Conservation (phyloP, 2,329 filamentous ascomycete genomes). For the Teratosphaeria gauchensis region DNA sequence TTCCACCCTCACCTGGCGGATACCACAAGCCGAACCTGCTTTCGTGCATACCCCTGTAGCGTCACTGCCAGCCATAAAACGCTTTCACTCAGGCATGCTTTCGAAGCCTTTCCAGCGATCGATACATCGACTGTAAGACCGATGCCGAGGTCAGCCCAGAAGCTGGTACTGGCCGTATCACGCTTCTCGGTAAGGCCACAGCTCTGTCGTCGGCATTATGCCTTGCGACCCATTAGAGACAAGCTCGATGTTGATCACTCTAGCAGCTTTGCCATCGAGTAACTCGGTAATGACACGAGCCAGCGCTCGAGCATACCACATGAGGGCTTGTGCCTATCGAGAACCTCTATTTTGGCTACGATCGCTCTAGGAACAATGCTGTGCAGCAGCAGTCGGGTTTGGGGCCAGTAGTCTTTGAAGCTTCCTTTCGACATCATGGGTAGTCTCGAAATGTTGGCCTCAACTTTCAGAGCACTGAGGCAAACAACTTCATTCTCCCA, state of each 20-base stretch:
- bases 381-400: slow-evolving; percentile 63
- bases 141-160: too few species aligned
- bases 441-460: slow-evolving; percentile 13
- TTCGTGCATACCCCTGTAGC: too few species aligned
- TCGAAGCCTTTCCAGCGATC: too few species aligned
- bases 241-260: slow-evolving; percentile 51
- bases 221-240: too few species aligned
- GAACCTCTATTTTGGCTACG: slow-evolving; percentile 54
- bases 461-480: slow-evolving; percentile 14
- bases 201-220: too few species aligned
- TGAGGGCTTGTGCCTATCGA: slow-evolving; percentile 55
- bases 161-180: too few species aligned
- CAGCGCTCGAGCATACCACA: slow-evolving; percentile 69
- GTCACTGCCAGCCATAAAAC: too few species aligned
- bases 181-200: too few species aligned
- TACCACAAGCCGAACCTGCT: too few species aligned
- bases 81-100: too few species aligned
- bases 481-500: slow-evolving; percentile 17
- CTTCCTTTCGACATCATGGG: slow-evolving; percentile 10
- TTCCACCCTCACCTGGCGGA: too few species aligned
- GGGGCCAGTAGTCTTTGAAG: slow-evolving; percentile 46
- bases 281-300: slow-evolving; percentile 38
- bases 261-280: slow-evolving; percentile 25
- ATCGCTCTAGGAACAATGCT: slow-evolving; percentile 34
- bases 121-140: too few species aligned